Evolutionary conservation across 805 yeast genomes (phyloP).

Genomic region (Suhomyces sp.): DNA sequence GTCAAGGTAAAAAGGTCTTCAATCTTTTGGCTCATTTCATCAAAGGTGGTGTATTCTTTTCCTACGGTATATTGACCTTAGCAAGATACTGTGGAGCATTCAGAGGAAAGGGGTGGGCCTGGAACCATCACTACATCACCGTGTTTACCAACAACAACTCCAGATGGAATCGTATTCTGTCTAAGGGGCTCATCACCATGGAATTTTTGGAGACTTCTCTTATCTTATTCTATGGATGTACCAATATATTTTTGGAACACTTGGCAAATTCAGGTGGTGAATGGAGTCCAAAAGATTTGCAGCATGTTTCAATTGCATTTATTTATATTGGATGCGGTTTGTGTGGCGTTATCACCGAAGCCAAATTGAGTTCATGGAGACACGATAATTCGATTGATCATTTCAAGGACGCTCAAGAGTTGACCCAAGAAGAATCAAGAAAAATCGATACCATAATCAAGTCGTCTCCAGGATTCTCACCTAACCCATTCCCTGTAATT

Average conservation of each 20-base stretch:
- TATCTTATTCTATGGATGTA: slow-evolving; percentile 83
- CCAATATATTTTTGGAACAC: slow-evolving; percentile 90
- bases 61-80: slow-evolving; percentile 74
- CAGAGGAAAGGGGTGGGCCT: slow-evolving; percentile 77
- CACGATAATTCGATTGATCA: slow-evolving; percentile 35
- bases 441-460: slow-evolving; percentile 13
- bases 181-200: slow-evolving; percentile 62
- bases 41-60: slow-evolving; percentile 87
- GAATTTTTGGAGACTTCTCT: slow-evolving; percentile 79
- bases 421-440: slow-evolving; percentile 9
- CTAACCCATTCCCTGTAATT: slow-evolving; percentile 92
- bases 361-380: slow-evolving; percentile 63
- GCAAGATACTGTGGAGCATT: slow-evolving; percentile 88
- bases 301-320: slow-evolving; percentile 88
- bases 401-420: slow-evolving; percentile 8
- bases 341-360: slow-evolving; percentile 83
- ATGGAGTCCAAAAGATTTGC: slow-evolving; percentile 89
- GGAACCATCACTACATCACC: slow-evolving; percentile 56
- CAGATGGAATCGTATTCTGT: slow-evolving; percentile 39
- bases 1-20: slow-evolving; percentile 65
- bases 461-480: slow-evolving; percentile 73
- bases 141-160: slow-evolving; percentile 14
- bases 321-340: slow-evolving; percentile 90
- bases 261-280: slow-evolving; percentile 64
- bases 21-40: slow-evolving; percentile 92